These are phyloP conservation scores for Symbiodinium natans DNA, from an alignment of 73 alveolate genomes.

Conservation along the genomic window DNA sequence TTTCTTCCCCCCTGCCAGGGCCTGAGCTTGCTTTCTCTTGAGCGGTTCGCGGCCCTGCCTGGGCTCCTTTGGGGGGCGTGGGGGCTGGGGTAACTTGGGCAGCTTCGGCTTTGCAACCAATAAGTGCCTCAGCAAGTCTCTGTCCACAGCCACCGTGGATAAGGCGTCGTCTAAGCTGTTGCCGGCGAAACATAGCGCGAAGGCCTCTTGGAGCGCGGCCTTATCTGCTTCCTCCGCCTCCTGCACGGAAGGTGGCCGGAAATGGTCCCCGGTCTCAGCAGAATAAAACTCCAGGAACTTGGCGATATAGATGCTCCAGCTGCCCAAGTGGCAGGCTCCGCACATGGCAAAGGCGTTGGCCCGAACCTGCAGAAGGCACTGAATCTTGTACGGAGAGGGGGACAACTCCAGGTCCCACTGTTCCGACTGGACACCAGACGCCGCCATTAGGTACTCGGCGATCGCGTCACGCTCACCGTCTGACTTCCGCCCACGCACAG, in stretches of 20 bases:
- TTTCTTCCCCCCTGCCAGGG: background rate
- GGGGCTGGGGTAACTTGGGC: background rate
- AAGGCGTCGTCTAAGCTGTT: background rate
- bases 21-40: background rate
- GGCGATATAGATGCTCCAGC: background rate
- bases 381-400: background rate
- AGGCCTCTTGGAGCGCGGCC: background rate
- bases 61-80: background rate
- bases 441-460: background rate
- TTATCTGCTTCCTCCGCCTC: slow-evolving; percentile 22
- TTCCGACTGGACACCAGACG: background rate
- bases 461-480: background rate
- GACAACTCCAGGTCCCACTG: slow-evolving; percentile 18
- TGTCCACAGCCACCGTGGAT: background rate
- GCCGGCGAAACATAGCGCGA: background rate
- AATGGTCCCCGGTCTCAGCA: background rate
- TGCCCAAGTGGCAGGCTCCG: slow-evolving; percentile 34
- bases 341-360: slow-evolving; percentile 5
- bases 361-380: slow-evolving; percentile 8
- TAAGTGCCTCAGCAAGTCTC: background rate
- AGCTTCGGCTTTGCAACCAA: background rate
- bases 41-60: background rate
- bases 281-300: background rate
- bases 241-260: background rate
- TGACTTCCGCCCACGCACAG: background rate